Base-by-base conservation (phyloP, 352 stramenopile genomes). In the Globisporangium okanoganense region DNA sequence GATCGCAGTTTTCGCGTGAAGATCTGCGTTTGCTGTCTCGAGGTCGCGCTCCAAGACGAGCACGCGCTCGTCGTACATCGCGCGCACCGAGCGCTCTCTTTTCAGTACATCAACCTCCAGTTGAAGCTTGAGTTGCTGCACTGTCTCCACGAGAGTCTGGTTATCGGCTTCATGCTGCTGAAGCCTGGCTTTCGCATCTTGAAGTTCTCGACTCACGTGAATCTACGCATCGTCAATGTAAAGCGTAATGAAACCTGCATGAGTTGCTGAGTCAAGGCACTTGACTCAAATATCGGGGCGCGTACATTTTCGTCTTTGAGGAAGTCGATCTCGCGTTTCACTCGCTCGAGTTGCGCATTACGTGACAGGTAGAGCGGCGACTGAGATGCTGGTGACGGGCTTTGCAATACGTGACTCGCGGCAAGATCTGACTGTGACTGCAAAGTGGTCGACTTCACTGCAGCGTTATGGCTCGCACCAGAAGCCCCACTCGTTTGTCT, bases 221-320 rank as follows among this genome's bases (percentile, higher is more conserved):
- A 78, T 60, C 79, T 87, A 31, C 18, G 56, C 10, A 5, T 20
- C 58, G 31, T 22, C 22, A 44, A 16, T 14, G 20, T 12, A 6
- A 45, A 22, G 18, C 6, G 18, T 14, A 55, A 53, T n/a, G 18
- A 27, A 8, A 55, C 9, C 14, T 38, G n/a, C 9, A 7, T 24
- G 47, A 24, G 25, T 8, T 25, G 14, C 16, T 14, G 14, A 18
- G 16, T 43, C 47, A 24, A 36, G 14, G 2, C 16, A 0, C 3
- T 16, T 6, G 29, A 36, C 24, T 14, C 10, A 41, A 20, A 52
- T 25, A 13, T 33, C 25, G 1, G n/a, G 9, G 1, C 10, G 20
- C 29, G 55, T 57, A 89, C 79, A 48, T 76, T 85, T 58, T 91
- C 79, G 36, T 88, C 70, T 49, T 77, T 82, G 22, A 91, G 56